Evolutionary conservation across 495 filamentous ascomycete species (phyloP).

Genomic region (Melanomma pulvis-pyrius): DNA sequence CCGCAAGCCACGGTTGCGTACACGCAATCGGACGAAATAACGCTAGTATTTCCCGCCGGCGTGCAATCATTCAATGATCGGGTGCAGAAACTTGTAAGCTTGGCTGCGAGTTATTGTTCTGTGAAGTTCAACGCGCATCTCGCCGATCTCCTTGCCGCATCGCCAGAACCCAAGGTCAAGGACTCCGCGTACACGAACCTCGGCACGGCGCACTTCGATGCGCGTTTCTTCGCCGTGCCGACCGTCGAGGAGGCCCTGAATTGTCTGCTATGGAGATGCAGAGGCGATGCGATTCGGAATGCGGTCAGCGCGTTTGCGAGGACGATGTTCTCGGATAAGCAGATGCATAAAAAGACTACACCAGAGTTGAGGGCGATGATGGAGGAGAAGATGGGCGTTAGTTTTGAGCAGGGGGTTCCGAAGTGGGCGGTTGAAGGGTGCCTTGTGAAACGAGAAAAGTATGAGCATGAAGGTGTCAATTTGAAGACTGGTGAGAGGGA

Average conservation of each 20-base stretch:
- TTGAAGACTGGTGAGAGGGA: conserved; percentile 20
- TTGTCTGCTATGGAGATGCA: conserved; percentile 29
- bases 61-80: conserved; percentile 23
- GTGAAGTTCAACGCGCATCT: conserved; percentile 26
- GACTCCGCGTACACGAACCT: neutral
- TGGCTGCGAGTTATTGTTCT: conserved; percentile 26
- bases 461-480: conserved; percentile 27
- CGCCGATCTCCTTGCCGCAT: neutral
- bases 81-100: conserved; percentile 24
- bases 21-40: conserved; percentile 33
- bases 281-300: conserved; percentile 27
- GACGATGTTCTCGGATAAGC: conserved; percentile 14
- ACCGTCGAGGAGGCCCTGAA: conserved; percentile 25
- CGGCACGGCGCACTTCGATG: conserved; percentile 25
- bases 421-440: conserved; percentile 30
- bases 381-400: conserved; percentile 4
- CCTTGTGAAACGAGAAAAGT: conserved; percentile 24
- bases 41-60: conserved; percentile 23
- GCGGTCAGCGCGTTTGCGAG: conserved; percentile 20
- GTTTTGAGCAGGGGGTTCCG: conserved; percentile 20
- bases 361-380: conserved; percentile 27
- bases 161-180: conserved; percentile 12
- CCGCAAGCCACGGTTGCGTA: conserved; percentile 24
- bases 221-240: conserved; percentile 17
- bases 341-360: conserved; percentile 22